Conservation (phyloP, 2,329 filamentous ascomycete species). For the Xylariaceae sp. region DNA sequence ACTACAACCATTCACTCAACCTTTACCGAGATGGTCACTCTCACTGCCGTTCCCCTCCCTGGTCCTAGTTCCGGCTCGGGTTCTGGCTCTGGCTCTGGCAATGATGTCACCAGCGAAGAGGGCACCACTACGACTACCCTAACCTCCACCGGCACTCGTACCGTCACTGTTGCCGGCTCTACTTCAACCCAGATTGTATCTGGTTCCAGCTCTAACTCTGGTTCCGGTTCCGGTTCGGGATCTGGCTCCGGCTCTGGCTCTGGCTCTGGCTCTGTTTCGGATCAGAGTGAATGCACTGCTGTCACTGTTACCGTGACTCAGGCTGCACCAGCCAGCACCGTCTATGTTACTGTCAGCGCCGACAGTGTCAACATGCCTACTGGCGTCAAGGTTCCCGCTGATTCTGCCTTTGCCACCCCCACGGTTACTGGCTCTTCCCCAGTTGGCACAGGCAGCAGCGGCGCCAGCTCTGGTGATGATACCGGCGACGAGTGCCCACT, state of each 20-base stretch:
- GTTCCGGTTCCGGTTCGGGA: constrained; percentile 23
- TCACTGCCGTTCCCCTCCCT: constrained; percentile 32
- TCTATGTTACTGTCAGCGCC: constrained; percentile 38
- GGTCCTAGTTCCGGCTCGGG: constrained; percentile 8
- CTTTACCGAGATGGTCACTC: constrained; percentile 37
- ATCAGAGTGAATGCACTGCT: constrained; percentile 33
- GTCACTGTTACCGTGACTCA: constrained; percentile 43
- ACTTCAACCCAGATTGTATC: constrained; percentile 23
- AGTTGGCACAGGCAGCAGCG: constrained; percentile 8
- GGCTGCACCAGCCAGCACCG: constrained; percentile 38
- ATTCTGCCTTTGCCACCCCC: constrained; percentile 12
- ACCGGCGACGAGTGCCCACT: constrained; percentile 27
- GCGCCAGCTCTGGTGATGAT: constrained; percentile 3
- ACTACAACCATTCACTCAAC: constrained; percentile 42
- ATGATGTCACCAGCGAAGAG: constrained; percentile 22
- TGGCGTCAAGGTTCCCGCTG: constrained; percentile 18
- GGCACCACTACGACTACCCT: constrained; percentile 40
- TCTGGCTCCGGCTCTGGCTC: constrained; percentile 10
- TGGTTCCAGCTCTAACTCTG: constrained; percentile 23
- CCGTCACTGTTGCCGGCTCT: constrained; percentile 37
- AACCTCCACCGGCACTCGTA: constrained; percentile 41
- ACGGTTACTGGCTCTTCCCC: constrained; percentile 11
- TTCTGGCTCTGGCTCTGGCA: constrained; percentile 19
- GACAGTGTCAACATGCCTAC: constrained; percentile 20
- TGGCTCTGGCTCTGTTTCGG: constrained; percentile 9